Base-by-base conservation (phyloP, 768 basidiomycete species). In the Leccinum uliginosum region DNA sequence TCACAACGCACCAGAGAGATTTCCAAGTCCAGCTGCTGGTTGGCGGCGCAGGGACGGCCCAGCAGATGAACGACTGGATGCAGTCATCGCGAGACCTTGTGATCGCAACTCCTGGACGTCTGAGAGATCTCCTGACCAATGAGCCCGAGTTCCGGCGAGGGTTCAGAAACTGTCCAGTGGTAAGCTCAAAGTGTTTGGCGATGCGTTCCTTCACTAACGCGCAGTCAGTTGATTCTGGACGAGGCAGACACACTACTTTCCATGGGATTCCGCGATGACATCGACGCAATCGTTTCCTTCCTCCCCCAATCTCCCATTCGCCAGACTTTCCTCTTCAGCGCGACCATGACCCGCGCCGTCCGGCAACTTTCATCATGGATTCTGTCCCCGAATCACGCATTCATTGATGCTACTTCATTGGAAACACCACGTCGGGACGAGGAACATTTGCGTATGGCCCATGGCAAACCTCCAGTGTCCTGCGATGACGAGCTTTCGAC, bases 281-380 rank as follows among this genome's bases (percentile, higher is more conserved):
- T 98, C 29, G 83, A 89, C 21, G 83, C 80, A 2, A 92, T 96
- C 63, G 71, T 80, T 27, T 66, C 74, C 4, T 79, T 76, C 64
- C 76, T 95, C n/a, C 86, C 88, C 8, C 74, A 75, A 19, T 64
- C 73, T 1, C 82, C 86, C 0, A 68, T 82, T 53, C 84, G 93
- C n/a, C 93, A 95, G 67, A 96, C 93, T 0, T 87, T 96, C 74
- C 77, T 98, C 55, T 94, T 96, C 74, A 92, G 90, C 14, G 93
- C 94, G 23, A 95, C 93, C 3, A 84, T 95, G 34, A 86, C 89
- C 1, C 76, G 71, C 4, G 78, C 79, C 4, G 87, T 97, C 59
- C 83, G 82, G 44, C 81, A 89, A 65, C 77, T 95, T 55, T 88
- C 91, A 1, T 74, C 78, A 4, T 71, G 76, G 19, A 77, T 82